phyloP scores from a whole-genome alignment of 352 stramenopile genomes.

The Phytopythium montanum region DNA sequence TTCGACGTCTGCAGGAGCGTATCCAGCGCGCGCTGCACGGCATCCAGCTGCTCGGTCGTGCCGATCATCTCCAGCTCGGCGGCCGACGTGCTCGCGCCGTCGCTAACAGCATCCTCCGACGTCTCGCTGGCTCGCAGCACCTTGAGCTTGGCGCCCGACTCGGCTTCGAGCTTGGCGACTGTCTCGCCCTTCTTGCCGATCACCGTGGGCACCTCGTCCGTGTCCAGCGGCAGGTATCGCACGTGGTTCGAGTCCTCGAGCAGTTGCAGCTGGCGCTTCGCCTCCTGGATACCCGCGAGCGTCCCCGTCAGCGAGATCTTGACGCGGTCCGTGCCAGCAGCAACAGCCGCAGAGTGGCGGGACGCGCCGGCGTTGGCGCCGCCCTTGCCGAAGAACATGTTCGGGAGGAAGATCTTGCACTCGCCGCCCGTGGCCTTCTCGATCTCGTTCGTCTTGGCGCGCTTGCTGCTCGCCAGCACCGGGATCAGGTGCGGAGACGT shows the following conservation, averaged over 20 bases:
- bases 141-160: constrained; percentile 54
- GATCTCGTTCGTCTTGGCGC: constrained; percentile 71
- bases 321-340: constrained; percentile 33
- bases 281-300: constrained; percentile 51
- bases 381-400: constrained; percentile 10
- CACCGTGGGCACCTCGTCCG: constrained; percentile 70
- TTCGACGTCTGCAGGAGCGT: constrained; percentile 72
- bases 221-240: constrained; percentile 61
- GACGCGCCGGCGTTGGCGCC: constrained; percentile 1
- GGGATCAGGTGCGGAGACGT: constrained; percentile 59
- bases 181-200: constrained; percentile 83
- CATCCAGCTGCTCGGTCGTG: constrained; percentile 57
- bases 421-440: constrained; percentile 35
- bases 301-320: constrained; percentile 68
- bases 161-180: constrained; percentile 60
- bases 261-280: constrained; percentile 52
- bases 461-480: constrained; percentile 67
- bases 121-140: constrained; percentile 33
- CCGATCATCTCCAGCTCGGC: constrained; percentile 72
- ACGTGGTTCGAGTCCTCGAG: constrained; percentile 63
- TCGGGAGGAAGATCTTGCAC: constrained; percentile 57
- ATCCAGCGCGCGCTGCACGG: constrained; percentile 46
- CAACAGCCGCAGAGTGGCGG: not conserved
- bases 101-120: constrained; percentile 10
- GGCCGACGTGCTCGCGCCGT: constrained; percentile 17